Conservation (phyloP, 2,329 filamentous ascomycete species). For the Ophiocordyceps camponoti-leonardi region DNA sequence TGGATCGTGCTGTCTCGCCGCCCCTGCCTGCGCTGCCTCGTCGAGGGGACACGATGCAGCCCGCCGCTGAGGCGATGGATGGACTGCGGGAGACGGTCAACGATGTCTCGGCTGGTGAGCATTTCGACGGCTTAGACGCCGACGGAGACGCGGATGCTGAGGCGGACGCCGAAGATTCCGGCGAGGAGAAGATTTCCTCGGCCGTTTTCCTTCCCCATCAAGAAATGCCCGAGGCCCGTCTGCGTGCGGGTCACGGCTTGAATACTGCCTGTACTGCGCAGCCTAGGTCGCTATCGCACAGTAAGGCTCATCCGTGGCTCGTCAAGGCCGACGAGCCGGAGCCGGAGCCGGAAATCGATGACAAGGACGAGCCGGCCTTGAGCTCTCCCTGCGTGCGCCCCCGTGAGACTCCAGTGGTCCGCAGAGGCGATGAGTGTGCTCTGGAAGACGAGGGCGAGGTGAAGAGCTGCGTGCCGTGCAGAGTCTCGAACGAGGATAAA, state of each 20-base stretch:
- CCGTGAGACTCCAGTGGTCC: conserved; percentile 12
- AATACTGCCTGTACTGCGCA: conserved; percentile 27
- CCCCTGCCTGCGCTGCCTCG: conserved; percentile 5
- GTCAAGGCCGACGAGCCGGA: conserved; percentile 38
- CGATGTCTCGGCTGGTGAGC: conserved; percentile 19
- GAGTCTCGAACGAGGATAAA: conserved; percentile 24
- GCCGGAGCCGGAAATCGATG: conserved; percentile 12
- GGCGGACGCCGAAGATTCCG: conserved; percentile 38
- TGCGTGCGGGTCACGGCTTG: conserved; percentile 12
- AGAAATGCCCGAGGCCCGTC: conserved; percentile 22
- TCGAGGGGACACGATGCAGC: neutral
- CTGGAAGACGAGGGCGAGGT: conserved; percentile 25
- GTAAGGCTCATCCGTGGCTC: conserved; percentile 31
- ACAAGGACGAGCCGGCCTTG: conserved; percentile 8
- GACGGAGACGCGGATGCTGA: conserved; percentile 15
- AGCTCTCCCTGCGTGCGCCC: conserved; percentile 10
- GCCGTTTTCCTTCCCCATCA: conserved; percentile 70
- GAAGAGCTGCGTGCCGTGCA: conserved; percentile 8
- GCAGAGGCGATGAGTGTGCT: conserved; percentile 18
- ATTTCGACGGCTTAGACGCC: conserved; percentile 13
- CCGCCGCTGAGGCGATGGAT: neutral
- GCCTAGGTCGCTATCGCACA: conserved; percentile 23
- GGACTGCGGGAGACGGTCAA: conserved; percentile 18
- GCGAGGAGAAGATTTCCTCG: conserved; percentile 75
- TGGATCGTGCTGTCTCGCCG: conserved; percentile 1